These are phyloP conservation scores for Dendrobium officinale DNA, from an alignment of 106 monocot genomes.

Conservation along the genomic window DNA sequence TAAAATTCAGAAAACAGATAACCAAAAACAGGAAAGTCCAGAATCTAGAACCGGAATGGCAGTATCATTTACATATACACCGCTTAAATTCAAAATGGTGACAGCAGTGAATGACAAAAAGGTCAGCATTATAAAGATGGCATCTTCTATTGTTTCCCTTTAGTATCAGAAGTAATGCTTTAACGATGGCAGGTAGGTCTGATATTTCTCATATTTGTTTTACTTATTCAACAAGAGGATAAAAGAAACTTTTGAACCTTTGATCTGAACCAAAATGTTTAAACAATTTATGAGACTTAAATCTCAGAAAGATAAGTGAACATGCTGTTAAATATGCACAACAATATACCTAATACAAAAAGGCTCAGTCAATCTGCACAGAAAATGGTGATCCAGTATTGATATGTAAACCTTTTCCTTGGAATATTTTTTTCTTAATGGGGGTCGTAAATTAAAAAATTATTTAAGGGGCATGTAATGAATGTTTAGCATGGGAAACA, in stretches of 20 bases:
- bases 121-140: neutral
- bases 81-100: no score
- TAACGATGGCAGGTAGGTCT: neutral
- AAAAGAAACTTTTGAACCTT: neutral
- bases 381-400: no score
- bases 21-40: neutral
- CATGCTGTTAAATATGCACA: neutral
- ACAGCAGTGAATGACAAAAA: neutral
- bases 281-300: neutral
- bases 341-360: neutral
- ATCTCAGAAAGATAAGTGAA: neutral
- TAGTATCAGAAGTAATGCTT: neutral
- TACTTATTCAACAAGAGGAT: neutral
- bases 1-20: constrained; percentile 2
- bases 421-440: no score
- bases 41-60: neutral
- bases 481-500: no score
- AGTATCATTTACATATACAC: neutral
- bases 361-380: neutral
- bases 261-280: neutral
- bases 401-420: no score
- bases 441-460: no score
- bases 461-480: no score
- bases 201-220: neutral
- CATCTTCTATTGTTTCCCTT: neutral